These are phyloP conservation scores for Botrytis sinoallii DNA, from an alignment of 2,329 filamentous ascomycete genomes.

Conservation along the genomic window DNA sequence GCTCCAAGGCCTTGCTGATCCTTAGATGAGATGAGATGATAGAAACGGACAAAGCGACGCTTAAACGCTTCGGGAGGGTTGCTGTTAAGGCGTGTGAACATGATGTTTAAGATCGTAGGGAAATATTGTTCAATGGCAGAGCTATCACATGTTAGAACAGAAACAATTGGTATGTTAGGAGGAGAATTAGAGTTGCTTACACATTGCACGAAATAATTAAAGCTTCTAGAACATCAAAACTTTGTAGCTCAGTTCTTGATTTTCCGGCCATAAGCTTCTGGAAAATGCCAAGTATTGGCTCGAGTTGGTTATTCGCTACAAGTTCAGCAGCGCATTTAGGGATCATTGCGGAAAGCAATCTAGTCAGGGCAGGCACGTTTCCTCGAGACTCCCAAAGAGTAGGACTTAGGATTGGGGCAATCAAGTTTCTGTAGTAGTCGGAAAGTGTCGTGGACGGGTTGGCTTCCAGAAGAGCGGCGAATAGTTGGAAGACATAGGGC, in stretches of 20 bases:
- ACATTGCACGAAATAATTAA: constrained; percentile 69
- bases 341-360: constrained; percentile 80
- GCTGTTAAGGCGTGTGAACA: constrained; percentile 68
- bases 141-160: constrained; percentile 43
- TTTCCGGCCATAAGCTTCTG: constrained; percentile 74
- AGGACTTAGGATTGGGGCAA: constrained; percentile 76
- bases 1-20: constrained; percentile 74
- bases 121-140: constrained; percentile 55
- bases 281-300: constrained; percentile 91
- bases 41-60: constrained; percentile 87
- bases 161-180: constrained; percentile 6
- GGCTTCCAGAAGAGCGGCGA: constrained; percentile 84
- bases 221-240: constrained; percentile 86
- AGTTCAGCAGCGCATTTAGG: constrained; percentile 72
- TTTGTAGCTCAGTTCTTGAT: constrained; percentile 67
- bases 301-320: constrained; percentile 73
- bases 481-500: constrained; percentile 94
- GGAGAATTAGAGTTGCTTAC: constrained; percentile 48
- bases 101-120: constrained; percentile 68
- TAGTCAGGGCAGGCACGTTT: constrained; percentile 86
- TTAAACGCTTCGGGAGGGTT: constrained; percentile 73
- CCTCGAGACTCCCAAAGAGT: constrained; percentile 86
- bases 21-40: constrained; percentile 80
- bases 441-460: constrained; percentile 78
- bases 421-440: constrained; percentile 73